These are phyloP conservation scores for Zygosaccharomyces bailii DNA, from an alignment of 805 yeast genomes.

Conservation along the genomic window DNA sequence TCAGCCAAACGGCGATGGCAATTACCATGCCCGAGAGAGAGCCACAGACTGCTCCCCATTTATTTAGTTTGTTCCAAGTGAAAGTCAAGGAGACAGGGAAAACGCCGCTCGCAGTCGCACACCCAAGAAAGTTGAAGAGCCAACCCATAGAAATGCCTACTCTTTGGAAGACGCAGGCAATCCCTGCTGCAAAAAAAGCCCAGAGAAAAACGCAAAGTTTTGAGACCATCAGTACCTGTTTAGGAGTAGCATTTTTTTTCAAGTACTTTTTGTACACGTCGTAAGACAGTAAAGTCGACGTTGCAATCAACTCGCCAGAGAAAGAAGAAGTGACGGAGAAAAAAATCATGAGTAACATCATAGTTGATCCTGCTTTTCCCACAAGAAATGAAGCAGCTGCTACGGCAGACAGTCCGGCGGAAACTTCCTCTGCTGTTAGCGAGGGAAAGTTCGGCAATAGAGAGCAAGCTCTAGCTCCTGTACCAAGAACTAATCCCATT, in stretches of 20 bases:
- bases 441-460: slow-evolving; percentile 36
- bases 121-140: slow-evolving; percentile 42
- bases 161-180: slow-evolving; percentile 39
- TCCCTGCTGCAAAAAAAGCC: slow-evolving; percentile 38
- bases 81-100: slow-evolving; percentile 40
- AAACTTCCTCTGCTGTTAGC: slow-evolving; percentile 38
- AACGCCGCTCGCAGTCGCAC: slow-evolving; percentile 42
- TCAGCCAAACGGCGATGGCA: slow-evolving; percentile 41
- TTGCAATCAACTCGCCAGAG: slow-evolving; percentile 42
- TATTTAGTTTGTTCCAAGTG: slow-evolving; percentile 40
- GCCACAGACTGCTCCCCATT: slow-evolving; percentile 39
- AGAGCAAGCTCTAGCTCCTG: slow-evolving; percentile 39
- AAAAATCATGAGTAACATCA: slow-evolving; percentile 42
- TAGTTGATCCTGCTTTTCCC: slow-evolving; percentile 44
- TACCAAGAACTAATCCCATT: slow-evolving; percentile 39
- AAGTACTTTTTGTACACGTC: slow-evolving; percentile 46
- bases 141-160: slow-evolving; percentile 39
- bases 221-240: slow-evolving; percentile 41
- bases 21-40: slow-evolving; percentile 38
- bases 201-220: slow-evolving; percentile 42
- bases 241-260: slow-evolving; percentile 42
- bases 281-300: slow-evolving; percentile 43
- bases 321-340: slow-evolving; percentile 42
- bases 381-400: slow-evolving; percentile 40
- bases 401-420: slow-evolving; percentile 42